Percentiles rank a stretch among this genome's conserved stretches.
phyloP scores from a whole-genome alignment of 129 eudicot species.

The Tagetes patula region DNA sequence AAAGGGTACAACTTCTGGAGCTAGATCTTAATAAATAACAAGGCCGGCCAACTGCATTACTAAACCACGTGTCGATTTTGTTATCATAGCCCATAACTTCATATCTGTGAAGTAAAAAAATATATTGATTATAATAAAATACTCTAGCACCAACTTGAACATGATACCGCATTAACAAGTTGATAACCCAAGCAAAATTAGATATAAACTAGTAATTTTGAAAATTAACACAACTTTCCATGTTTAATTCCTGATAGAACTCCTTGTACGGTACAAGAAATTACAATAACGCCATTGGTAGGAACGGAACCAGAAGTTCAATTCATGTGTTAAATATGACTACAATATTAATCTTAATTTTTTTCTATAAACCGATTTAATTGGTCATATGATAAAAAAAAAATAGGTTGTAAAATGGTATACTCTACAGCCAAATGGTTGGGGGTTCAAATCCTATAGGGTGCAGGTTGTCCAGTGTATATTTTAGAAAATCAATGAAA shows the following conservation, averaged over 20 bases:
- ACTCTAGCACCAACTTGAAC: background rate
- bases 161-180: conserved; percentile 6
- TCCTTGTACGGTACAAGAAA: background rate
- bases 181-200: background rate
- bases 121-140: background rate
- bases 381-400: no score
- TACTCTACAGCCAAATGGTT: no score
- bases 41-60: conserved; percentile 82
- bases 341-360: no score
- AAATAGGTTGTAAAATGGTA: no score
- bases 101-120: conserved; percentile 45
- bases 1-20: conserved; percentile 29
- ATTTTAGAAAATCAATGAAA: no score
- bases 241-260: background rate
- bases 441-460: no score
- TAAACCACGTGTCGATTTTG: conserved; percentile 75
- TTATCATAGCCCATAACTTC: conserved; percentile 58
- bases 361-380: no score
- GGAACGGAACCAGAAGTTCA: conserved; percentile 5
- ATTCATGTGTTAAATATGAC: background rate
- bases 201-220: background rate
- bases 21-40: conserved; percentile 66
- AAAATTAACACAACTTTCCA: background rate
- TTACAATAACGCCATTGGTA: conserved; percentile 7
- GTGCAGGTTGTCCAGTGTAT: no score